Evolutionary conservation across 2,329 filamentous ascomycete genomes (phyloP), one percentile per base, ranked within the genome.

Genomic region (Pestalotiopsis sp.): DNA sequence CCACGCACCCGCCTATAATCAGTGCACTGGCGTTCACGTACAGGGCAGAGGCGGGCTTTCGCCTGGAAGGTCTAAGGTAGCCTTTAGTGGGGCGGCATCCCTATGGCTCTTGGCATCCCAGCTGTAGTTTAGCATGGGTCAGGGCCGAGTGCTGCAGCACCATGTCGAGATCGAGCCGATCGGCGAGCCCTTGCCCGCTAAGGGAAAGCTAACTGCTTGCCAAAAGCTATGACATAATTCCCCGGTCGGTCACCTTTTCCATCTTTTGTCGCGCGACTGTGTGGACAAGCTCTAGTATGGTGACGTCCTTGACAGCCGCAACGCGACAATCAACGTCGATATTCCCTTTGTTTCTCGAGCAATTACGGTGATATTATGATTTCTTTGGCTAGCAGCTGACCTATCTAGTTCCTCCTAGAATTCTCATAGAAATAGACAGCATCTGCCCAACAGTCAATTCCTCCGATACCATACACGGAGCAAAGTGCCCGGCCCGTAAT

Each of bases 401-500:
- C 45, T 52, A 52, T 17, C 20, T 36, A 6, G 31, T 52, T n/a
- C 45, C 7, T 52, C 45, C 17, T 52, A 23, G 45, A 9, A 23
- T 52, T 9, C 45, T 52, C 45, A n/a, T 52, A 52, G 45, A 52
- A 52, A 52, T 52, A 52, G 4, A 52, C 45, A 52, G 17, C 17
- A n/a, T 17, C 17, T 20, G 14, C 17, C 45, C 45, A 52, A 52
- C 31, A 36, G 31, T 36, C 7, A 36, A n/a, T 52, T 52, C 17
- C 6, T 20, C 45, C 45, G 11, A n/a, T n/a, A 23, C 20, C 45
- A 52, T 52, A 41, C 4, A n/a, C 27, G 59, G 31, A 62, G 59
- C 59, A 62, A 39, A 39, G 31, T 39, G 31, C 59, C 59, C 59
- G 59, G n/a, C 14, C 36, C n/a, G 25, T 62, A 62, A 17, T 62